Conservation (phyloP, 495 filamentous ascomycete species). For the Aspergillus steynii region DNA sequence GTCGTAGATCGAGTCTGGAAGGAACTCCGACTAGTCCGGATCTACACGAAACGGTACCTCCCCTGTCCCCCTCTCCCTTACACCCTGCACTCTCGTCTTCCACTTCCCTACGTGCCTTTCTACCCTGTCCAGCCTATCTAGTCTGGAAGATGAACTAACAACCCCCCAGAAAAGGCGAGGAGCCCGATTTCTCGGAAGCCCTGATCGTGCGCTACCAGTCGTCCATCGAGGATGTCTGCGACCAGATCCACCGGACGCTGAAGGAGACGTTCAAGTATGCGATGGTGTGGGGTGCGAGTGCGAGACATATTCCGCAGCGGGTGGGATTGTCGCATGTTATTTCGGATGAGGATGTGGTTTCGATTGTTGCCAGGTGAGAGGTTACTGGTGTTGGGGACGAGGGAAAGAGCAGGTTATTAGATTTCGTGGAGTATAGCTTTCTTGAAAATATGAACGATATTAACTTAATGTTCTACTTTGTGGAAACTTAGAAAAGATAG, state of each 20-base stretch:
- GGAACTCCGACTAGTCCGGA: constrained; percentile 83
- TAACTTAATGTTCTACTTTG: too few species aligned
- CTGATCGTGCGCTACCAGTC: constrained; percentile 87
- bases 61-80: constrained; percentile 3
- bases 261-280: constrained; percentile 99
- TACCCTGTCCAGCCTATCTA: too few species aligned
- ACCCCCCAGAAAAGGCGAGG: constrained; percentile 68
- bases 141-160: constrained; percentile 9
- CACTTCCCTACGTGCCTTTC: too few species aligned
- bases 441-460: too few species aligned
- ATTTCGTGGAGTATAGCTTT: neutral
- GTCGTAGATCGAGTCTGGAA: constrained; percentile 96
- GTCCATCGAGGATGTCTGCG: constrained; percentile 95
- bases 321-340: constrained; percentile 87
- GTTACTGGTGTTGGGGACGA: neutral
- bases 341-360: constrained; percentile 95
- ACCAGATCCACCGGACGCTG: constrained; percentile 88
- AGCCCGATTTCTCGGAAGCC: constrained; percentile 89
- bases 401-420: neutral
- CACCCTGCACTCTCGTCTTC: too few species aligned
- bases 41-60: constrained; percentile 87
- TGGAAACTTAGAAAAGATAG: too few species aligned
- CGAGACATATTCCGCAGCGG: constrained; percentile 89
- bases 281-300: constrained; percentile 95
- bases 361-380: constrained; percentile 65